Evolutionary conservation across 768 basidiomycete species (phyloP), one percentile per base, ranked within the genome.

Genomic region (Inosperma sp.): DNA sequence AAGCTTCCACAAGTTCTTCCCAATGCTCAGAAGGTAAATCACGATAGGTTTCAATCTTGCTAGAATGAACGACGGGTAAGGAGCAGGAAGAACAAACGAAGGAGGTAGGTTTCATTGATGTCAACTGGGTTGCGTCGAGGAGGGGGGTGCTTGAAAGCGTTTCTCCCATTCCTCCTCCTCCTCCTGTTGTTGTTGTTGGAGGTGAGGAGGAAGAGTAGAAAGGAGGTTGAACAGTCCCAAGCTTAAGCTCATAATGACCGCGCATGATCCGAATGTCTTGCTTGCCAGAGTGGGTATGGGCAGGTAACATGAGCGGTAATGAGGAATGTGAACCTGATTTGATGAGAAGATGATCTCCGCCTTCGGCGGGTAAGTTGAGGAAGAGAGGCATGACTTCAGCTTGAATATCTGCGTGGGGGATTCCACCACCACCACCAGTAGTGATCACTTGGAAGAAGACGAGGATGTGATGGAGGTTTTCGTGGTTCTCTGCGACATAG

Each of bases 21-120:
- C 95, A 98, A 60, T 98, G 87, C 63, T 97, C 94, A 4, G 90
- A 93, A 3, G 95, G 95, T 10, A 98, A 72, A 62, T 96, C 93
- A 31, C 84, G 80, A 66, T 88, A 98, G 37, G 67, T 71, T 21
- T 52, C 54, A 16, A 81, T 64, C 34, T 67, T 70, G 5, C 79
- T 66, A 0, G 76, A 68, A 30, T 84, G 76, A 31, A 94, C 77
- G 27, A 95, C 68, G 9, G 86, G 84, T 8, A 90, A 71, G 3
- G 87, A 85, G 62, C 93, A 95, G 2, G 84, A 85, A 3, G 84
- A 72, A 61, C 93, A 95, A 12, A 80, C 76, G 69, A 90, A 91
- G 3, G 78, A 77, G 5, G 79, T 78, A 0, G 88, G 88, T 4
- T 66, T 69, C 14, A 78, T 65, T 0, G 69, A 54, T 1, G 71